A percentile compares a stretch with the other conserved stretches of the same genome.
Conservation (phyloP, 305 asterid genomes). For the Solanum hybrid region DNA sequence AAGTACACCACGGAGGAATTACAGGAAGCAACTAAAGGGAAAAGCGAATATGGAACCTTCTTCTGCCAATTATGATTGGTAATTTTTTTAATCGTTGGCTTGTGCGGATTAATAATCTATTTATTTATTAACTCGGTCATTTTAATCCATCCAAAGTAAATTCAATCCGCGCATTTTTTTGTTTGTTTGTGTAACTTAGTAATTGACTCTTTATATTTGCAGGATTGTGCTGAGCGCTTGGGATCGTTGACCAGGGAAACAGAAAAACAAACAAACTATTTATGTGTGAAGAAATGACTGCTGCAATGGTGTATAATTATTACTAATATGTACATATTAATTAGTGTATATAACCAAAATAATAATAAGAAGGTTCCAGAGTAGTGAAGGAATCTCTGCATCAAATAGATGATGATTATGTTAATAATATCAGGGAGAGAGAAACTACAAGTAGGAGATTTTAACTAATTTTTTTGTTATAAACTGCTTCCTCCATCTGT, state of each 20-base stretch:
- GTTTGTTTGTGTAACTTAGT: too few species aligned
- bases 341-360: neutral
- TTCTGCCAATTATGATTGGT: conserved; percentile 53
- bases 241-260: conserved; percentile 34
- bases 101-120: too few species aligned
- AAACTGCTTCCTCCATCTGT: neutral
- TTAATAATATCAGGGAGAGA: conserved; percentile 6
- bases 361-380: neutral
- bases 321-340: neutral
- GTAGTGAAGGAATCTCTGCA: neutral
- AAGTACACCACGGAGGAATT: conserved; percentile 33
- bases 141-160: too few species aligned
- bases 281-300: conserved; percentile 1
- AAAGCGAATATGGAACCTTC: conserved; percentile 22
- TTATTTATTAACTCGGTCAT: too few species aligned
- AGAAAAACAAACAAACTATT: neutral
- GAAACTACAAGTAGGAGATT: conserved; percentile 1
- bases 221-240: conserved; percentile 52
- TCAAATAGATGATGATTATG: neutral
- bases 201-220: neutral
- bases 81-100: neutral
- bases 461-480: neutral
- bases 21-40: conserved; percentile 36
- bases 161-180: neutral
- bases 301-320: neutral